Conservation (phyloP, 2,329 filamentous ascomycete genomes). For the Trichoderma sp. region DNA sequence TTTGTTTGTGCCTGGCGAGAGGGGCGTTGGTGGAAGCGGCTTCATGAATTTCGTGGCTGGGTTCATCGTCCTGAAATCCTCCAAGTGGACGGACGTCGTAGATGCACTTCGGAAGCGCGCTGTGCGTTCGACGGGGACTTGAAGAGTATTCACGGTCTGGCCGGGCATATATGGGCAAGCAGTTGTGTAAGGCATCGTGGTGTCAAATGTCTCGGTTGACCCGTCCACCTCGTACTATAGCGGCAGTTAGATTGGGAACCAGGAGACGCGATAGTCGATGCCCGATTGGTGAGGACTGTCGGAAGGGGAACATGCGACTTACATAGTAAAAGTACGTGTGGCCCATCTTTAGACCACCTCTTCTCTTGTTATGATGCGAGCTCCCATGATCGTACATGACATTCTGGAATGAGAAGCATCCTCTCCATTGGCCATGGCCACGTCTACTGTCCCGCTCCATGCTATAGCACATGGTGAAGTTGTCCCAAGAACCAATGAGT, state of each 20-base stretch:
- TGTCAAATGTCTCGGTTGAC: conserved; percentile 74
- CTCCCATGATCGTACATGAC: conserved; percentile 78
- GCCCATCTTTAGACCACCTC: conserved; percentile 87
- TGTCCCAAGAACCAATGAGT: conserved; percentile 92
- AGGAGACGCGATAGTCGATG: not conserved
- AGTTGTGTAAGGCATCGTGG: conserved; percentile 71
- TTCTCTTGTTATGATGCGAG: conserved; percentile 53
- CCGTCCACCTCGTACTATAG: conserved; percentile 81
- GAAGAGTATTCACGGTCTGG: conserved; percentile 81
- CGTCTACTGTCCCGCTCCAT: conserved; percentile 81
- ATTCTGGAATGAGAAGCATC: conserved; percentile 82
- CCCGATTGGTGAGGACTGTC: not conserved
- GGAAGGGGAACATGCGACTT: conserved; percentile 31
- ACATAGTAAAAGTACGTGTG: conserved; percentile 96
- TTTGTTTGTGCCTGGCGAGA: not conserved
- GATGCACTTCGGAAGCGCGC: conserved; percentile 66
- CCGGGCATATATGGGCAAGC: conserved; percentile 85
- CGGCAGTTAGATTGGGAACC: not conserved
- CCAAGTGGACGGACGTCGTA: conserved; percentile 59
- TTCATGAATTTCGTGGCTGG: conserved; percentile 75
- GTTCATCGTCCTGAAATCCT: conserved; percentile 73
- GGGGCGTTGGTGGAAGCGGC: conserved; percentile 55
- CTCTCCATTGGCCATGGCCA: conserved; percentile 78
- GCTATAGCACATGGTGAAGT: conserved; percentile 75
- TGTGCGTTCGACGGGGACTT: conserved; percentile 72